phyloP scores from a whole-genome alignment of 2,329 filamentous ascomycete species.

The Pseudogymnoascus sp. region DNA sequence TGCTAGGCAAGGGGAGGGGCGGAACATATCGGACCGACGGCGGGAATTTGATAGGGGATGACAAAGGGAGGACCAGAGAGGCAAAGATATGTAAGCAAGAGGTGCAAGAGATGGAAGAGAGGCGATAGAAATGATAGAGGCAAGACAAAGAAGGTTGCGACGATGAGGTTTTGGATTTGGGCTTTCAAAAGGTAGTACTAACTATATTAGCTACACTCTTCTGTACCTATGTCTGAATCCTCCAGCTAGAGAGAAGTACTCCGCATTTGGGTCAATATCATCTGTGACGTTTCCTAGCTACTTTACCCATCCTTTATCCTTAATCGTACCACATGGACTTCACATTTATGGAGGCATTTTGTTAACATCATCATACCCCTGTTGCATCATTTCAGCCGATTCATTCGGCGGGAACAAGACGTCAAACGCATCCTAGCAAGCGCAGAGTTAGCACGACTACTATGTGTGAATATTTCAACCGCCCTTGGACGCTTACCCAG shows the following conservation, averaged over 20 bases:
- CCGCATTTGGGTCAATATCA: background rate
- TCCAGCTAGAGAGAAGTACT: background rate
- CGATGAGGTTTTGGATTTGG: background rate
- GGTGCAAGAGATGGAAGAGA: background rate
- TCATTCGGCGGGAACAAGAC: constrained; percentile 25
- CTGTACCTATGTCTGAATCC: background rate
- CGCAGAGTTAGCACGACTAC: background rate
- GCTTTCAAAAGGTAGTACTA: background rate
- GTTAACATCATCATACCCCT: background rate
- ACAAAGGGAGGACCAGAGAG: background rate
- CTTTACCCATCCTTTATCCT: background rate
- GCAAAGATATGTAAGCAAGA: background rate
- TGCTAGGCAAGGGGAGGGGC: background rate
- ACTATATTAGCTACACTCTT: background rate
- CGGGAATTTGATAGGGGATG: background rate
- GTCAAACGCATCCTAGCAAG: constrained; percentile 25
- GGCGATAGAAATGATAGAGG: background rate
- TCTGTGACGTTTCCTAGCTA: background rate
- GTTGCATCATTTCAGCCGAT: constrained; percentile 10
- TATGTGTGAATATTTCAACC: background rate
- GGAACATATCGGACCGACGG: background rate
- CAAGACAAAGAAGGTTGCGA: background rate
- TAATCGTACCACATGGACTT: background rate
- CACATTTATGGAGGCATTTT: background rate
- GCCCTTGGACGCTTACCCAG: constrained; percentile 45